A percentile compares a stretch with the other conserved stretches of the same genome.
Evolutionary conservation across 768 basidiomycete genomes (phyloP).

Genomic region (Trametes coccinea): DNA sequence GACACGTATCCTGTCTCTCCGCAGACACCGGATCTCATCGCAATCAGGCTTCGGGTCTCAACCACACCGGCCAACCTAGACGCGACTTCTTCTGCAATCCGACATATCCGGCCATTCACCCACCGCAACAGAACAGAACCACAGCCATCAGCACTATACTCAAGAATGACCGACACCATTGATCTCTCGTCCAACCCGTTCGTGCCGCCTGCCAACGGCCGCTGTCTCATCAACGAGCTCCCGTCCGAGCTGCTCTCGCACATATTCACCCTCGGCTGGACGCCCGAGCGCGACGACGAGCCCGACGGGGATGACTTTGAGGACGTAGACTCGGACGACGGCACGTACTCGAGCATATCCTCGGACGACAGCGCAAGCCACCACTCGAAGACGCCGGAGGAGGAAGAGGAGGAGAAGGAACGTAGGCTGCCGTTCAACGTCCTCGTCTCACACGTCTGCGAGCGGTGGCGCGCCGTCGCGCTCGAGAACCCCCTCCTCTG

Average conservation of each 20-base stretch:
- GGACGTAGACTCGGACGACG: slow-evolving; percentile 22
- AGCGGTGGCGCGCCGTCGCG: slow-evolving; percentile 54
- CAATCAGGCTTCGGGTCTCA: no score
- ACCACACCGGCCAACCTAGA: no score
- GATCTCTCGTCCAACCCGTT: slow-evolving; percentile 19
- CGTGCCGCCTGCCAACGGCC: slow-evolving; percentile 22
- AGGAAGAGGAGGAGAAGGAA: slow-evolving; percentile 1
- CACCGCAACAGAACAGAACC: no score
- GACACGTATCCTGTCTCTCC: no score
- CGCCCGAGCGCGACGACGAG: slow-evolving; percentile 23
- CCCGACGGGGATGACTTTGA: slow-evolving; percentile 24
- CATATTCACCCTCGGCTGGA: slow-evolving; percentile 32
- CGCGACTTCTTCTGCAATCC: no score
- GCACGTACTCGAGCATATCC: slow-evolving; percentile 3
- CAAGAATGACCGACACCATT: slow-evolving; percentile 12
- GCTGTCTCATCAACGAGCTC: slow-evolving; percentile 43
- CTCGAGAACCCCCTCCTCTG: slow-evolving; percentile 57
- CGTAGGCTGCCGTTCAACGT: slow-evolving; percentile 26
- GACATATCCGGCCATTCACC: no score
- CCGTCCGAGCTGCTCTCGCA: slow-evolving; percentile 61
- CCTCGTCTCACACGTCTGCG: slow-evolving; percentile 62
- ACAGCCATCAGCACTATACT: neutral
- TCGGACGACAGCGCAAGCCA: neutral
- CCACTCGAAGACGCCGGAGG: neutral
- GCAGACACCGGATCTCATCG: no score